Conservation (phyloP, 345 rosid genomes). For the Bruguiera gymnorhiza region DNA sequence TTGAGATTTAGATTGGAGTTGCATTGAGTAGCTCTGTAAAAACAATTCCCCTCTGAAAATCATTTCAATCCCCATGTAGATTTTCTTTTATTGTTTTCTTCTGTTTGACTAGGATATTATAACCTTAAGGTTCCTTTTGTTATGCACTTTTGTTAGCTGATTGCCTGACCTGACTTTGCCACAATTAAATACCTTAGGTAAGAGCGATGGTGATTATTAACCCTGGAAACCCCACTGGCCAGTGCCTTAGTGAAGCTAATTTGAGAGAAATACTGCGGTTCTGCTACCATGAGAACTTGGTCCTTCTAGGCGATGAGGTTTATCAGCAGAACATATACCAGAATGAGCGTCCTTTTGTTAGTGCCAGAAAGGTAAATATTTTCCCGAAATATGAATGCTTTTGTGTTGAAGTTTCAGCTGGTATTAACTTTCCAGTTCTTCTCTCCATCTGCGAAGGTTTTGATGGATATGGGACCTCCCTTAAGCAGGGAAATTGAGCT, state of each 20-base stretch:
- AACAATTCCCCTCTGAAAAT: background rate
- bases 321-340: slow-evolving; percentile 98
- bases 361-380: slow-evolving; percentile 67
- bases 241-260: slow-evolving; percentile 89
- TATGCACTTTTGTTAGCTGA: background rate
- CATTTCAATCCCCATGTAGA: slow-evolving; percentile 1
- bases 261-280: slow-evolving; percentile 75
- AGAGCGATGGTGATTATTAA: slow-evolving; percentile 98
- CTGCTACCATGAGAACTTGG: slow-evolving; percentile 75
- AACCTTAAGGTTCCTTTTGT: background rate
- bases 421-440: slow-evolving; percentile 7
- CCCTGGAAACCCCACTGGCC: slow-evolving; percentile 99
- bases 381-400: slow-evolving; percentile 13
- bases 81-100: slow-evolving; percentile 8
- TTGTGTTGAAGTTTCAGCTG: slow-evolving; percentile 9
- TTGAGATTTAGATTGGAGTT: background rate
- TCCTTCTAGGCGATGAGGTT: slow-evolving; percentile 93
- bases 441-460: slow-evolving; percentile 43
- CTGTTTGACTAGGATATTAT: slow-evolving; percentile 3
- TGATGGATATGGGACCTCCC: slow-evolving; percentile 88
- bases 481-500: slow-evolving; percentile 85
- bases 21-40: slow-evolving; percentile 7
- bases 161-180: slow-evolving; percentile 6
- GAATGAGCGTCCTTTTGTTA: slow-evolving; percentile 91
- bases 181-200: slow-evolving; percentile 44